Percentiles rank a stretch among this genome's conserved stretches.
phyloP scores from a whole-genome alignment of 257 asterid genomes.

The Jacaranda mimosifolia region DNA sequence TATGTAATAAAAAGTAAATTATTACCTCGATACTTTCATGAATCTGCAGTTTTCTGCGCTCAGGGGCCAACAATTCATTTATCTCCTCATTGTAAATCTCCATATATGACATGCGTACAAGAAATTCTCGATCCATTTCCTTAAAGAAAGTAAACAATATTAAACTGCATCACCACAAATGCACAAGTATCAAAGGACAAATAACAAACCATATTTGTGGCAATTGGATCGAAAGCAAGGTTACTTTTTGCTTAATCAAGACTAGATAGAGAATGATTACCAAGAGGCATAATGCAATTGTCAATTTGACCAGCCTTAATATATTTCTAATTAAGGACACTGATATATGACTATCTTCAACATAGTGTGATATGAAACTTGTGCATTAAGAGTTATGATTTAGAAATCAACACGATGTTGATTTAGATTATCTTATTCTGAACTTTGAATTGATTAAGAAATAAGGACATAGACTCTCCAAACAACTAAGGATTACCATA shows the following conservation, averaged over 20 bases:
- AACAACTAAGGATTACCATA: too few relatives aligned
- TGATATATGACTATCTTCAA: too few relatives aligned
- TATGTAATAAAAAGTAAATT: conserved; percentile 3
- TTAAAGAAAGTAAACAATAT: conserved; percentile 25
- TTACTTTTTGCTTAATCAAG: conserved; percentile 18
- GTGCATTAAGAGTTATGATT: too few relatives aligned
- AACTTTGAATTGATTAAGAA: too few relatives aligned
- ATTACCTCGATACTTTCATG: conserved; percentile 94
- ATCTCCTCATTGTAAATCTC: conserved; percentile 97
- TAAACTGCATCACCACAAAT: conserved; percentile 25
- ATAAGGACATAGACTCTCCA: too few relatives aligned
- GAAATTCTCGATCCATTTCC: conserved; percentile 87
- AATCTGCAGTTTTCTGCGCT: conserved; percentile 84
- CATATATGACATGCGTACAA: conserved; percentile 96
- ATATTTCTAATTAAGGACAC: neutral
- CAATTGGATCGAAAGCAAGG: neutral
- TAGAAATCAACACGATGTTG: too few relatives aligned
- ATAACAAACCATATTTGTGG: neutral
- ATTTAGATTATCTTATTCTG: too few relatives aligned
- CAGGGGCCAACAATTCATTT: conserved; percentile 96
- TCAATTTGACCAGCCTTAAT: neutral
- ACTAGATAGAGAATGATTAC: neutral
- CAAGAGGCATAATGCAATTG: neutral
- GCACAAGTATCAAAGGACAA: conserved; percentile 1
- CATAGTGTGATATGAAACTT: too few relatives aligned